Evolutionary conservation across 1,284 basidiomycete genomes (phyloP).

Genomic region (Cutaneotrichosporon cavernicola): DNA sequence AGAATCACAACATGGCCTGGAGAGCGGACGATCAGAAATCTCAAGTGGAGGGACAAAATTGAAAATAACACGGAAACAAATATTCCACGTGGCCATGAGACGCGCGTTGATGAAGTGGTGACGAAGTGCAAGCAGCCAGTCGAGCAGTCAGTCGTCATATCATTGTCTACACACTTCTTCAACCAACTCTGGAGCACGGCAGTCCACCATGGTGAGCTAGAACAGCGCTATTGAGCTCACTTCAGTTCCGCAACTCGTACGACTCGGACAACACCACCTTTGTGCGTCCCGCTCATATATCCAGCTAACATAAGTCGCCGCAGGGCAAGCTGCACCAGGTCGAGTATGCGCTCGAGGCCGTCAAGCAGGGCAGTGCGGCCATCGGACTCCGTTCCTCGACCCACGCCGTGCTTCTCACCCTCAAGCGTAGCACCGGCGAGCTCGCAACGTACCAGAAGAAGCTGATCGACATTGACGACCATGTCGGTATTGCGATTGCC

Average conservation of each 20-base stretch:
- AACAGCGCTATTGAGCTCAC: conserved; percentile 11
- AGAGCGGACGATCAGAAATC: conserved; percentile 23
- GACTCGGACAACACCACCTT: conserved; percentile 55
- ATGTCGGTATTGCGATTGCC: conserved; percentile 97
- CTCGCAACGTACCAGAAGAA: conserved; percentile 99
- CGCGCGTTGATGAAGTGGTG: conserved; percentile 12
- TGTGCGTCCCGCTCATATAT: conserved; percentile 33
- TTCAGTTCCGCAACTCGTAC: conserved; percentile 60
- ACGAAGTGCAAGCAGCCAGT: conserved; percentile 7
- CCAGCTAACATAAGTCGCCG: conserved; percentile 37
- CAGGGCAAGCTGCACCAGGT: conserved; percentile 67
- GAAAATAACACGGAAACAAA: conserved; percentile 18
- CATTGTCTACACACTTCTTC: conserved; percentile 7
- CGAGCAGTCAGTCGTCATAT: not conserved
- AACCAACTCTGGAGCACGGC: conserved; percentile 6
- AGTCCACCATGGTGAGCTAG: conserved; percentile 27
- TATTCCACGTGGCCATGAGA: conserved; percentile 20
- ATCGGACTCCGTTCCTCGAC: conserved; percentile 94
- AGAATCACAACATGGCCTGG: not conserved
- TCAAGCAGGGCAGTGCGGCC: conserved; percentile 98
- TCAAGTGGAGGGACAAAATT: conserved; percentile 22
- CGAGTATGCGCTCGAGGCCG: conserved; percentile 98
- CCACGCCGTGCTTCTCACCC: conserved; percentile 86
- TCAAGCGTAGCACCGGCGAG: conserved; percentile 99
- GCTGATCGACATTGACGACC: conserved; percentile 99